Evolutionary conservation across 2,329 filamentous ascomycete genomes (phyloP).

Genomic region (Hawksworthiomyces lignivorus): DNA sequence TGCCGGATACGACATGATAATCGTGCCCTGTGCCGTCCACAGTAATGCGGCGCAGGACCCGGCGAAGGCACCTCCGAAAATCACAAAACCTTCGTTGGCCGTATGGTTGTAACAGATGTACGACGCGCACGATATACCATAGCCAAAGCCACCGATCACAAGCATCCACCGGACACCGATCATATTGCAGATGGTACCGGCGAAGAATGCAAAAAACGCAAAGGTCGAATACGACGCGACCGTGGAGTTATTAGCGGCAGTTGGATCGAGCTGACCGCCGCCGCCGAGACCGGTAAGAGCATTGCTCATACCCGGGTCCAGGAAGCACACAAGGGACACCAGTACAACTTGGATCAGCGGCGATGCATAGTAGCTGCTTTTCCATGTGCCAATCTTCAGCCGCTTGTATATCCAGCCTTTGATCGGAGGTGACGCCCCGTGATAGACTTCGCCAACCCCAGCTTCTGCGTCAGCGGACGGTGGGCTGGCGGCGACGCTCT

Average conservation of each 20-base stretch:
- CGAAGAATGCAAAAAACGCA: constrained; percentile 57
- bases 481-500: too few species aligned
- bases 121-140: constrained; percentile 63
- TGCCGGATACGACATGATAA: constrained; percentile 83
- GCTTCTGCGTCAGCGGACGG: too few species aligned
- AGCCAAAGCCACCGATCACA: constrained; percentile 65
- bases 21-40: constrained; percentile 65
- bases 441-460: too few species aligned
- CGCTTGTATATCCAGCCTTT: constrained; percentile 59
- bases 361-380: constrained; percentile 61
- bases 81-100: constrained; percentile 59
- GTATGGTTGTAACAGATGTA: constrained; percentile 66
- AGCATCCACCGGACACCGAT: constrained; percentile 64
- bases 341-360: constrained; percentile 63
- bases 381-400: constrained; percentile 41
- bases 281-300: constrained; percentile 18
- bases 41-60: constrained; percentile 71
- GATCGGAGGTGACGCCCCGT: too few species aligned
- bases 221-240: constrained; percentile 44
- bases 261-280: constrained; percentile 15
- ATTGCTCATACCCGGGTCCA: constrained; percentile 18
- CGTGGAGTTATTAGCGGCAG: constrained; percentile 23
- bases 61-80: constrained; percentile 67
- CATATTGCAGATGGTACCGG: constrained; percentile 69
- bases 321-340: constrained; percentile 57